A percentile compares a stretch with the other conserved stretches of the same genome.
These are phyloP conservation scores for Auricularia auricula-judae DNA, from an alignment of 768 basidiomycete genomes.

Conservation along the genomic window DNA sequence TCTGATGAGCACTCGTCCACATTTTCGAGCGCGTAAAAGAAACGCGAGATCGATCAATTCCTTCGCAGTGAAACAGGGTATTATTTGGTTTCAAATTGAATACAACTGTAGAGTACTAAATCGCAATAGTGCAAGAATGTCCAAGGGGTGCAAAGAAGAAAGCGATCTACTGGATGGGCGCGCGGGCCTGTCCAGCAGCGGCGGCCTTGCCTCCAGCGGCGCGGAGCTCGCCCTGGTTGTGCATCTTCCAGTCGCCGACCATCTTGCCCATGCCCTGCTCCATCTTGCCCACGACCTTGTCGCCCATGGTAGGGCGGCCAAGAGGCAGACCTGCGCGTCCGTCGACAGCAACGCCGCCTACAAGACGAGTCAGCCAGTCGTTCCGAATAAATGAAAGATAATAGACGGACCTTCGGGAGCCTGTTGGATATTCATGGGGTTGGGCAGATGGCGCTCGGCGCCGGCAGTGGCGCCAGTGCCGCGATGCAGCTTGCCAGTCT, in stretches of 20 bases:
- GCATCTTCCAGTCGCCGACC: conserved; percentile 34
- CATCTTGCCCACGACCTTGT: conserved; percentile 51
- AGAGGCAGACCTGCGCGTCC: conserved; percentile 22
- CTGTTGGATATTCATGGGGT: conserved; percentile 26
- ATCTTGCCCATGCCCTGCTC: conserved; percentile 38
- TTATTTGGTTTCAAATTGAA: too few species aligned
- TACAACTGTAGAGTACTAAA: too few species aligned
- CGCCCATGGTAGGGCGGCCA: conserved; percentile 32
- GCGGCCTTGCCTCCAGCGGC: conserved; percentile 42
- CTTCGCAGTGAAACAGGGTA: too few species aligned
- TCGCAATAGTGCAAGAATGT: too few species aligned
- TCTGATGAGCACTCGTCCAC: too few species aligned
- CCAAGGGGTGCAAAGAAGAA: too few species aligned
- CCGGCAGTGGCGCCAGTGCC: neutral
- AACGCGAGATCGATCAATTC: too few species aligned
- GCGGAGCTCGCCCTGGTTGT: conserved; percentile 47
- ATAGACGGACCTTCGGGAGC: conserved; percentile 20
- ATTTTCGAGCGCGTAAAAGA: too few species aligned
- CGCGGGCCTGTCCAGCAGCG: conserved; percentile 27
- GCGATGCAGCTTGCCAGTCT: neutral
- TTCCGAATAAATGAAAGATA: neutral
- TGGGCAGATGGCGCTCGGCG: neutral
- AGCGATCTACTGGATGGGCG: conserved; percentile 11
- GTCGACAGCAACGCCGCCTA: conserved; percentile 27
- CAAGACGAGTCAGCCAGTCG: neutral